Conservation (phyloP, 192 early-diverging fungal species). For the Rhizophagus prolifer region DNA sequence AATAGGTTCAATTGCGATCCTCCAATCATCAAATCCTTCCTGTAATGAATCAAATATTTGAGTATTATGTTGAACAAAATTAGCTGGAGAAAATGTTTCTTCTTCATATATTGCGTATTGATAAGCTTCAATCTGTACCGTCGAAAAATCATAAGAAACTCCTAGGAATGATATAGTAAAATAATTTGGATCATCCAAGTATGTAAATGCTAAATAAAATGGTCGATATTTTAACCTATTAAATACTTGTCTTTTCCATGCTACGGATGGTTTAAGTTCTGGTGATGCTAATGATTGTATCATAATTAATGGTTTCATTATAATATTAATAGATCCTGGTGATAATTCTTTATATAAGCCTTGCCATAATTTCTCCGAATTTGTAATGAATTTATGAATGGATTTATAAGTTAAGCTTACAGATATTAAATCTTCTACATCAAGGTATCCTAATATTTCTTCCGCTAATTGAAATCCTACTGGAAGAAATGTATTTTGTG, state of each 20-base stretch:
- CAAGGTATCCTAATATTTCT: conserved; percentile 19
- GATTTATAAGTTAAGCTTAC: conserved; percentile 25
- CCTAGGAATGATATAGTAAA: conserved; percentile 19
- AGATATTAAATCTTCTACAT: conserved; percentile 22
- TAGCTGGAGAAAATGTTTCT: background rate
- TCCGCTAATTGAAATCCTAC: conserved; percentile 23
- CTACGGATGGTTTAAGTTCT: background rate
- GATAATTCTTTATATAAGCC: conserved; percentile 1
- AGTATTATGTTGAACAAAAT: conserved; percentile 7
- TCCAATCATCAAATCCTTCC: conserved; percentile 22
- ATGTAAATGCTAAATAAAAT: conserved; percentile 11
- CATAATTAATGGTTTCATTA: conserved; percentile 16
- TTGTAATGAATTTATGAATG: conserved; percentile 8
- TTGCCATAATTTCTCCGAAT: conserved; percentile 2
- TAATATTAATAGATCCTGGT: background rate
- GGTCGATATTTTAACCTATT: conserved; percentile 12
- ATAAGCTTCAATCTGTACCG: background rate
- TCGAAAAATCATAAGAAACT: conserved; percentile 12
- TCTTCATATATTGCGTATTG: background rate
- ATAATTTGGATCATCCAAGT: conserved; percentile 18
- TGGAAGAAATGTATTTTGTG: conserved; percentile 26
- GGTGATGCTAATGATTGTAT: conserved; percentile 2
- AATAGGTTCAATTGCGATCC: conserved; percentile 13
- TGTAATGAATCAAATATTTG: conserved; percentile 28
- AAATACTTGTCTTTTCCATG: conserved; percentile 27